Percentiles rank a stretch among this genome's conserved stretches.
Conservation (phyloP, 2,329 filamentous ascomycete species). For the Chrysoporthe deuterocubensis region DNA sequence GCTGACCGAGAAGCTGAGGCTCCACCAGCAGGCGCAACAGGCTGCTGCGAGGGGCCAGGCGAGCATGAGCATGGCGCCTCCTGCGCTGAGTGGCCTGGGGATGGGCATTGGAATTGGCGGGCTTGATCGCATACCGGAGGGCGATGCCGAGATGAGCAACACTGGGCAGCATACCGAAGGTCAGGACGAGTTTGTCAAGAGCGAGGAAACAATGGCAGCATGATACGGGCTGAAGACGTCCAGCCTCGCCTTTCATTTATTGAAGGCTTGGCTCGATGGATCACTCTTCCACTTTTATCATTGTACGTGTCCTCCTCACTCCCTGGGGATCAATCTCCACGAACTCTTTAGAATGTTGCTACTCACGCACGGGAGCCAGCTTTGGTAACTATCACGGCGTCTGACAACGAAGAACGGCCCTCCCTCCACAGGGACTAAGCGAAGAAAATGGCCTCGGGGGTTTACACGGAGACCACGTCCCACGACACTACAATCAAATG, state of each 20-base stretch:
- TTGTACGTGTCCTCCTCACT: conserved; percentile 7
- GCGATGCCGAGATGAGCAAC: conserved; percentile 56
- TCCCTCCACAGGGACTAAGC: conserved; percentile 26
- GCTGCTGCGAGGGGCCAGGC: conserved; percentile 32
- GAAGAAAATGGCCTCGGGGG: conserved; percentile 11
- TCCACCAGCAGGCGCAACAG: conserved; percentile 56
- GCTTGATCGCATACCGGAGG: conserved; percentile 60
- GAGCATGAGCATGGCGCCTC: conserved; percentile 28
- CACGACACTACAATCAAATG: conserved; percentile 18
- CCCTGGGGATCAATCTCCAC: neutral
- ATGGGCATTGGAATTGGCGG: conserved; percentile 46
- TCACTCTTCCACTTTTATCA: conserved; percentile 9
- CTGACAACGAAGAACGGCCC: conserved; percentile 22
- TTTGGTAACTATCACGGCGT: conserved; percentile 21
- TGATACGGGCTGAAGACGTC: conserved; percentile 28
- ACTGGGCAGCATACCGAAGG: conserved; percentile 35
- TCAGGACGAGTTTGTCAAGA: conserved; percentile 37
- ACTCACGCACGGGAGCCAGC: conserved; percentile 2
- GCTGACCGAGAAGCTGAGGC: conserved; percentile 82
- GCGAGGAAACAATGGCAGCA: conserved; percentile 40
- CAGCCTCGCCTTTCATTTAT: neutral
- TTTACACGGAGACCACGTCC: conserved; percentile 23
- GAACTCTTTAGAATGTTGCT: no score
- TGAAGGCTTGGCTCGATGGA: neutral
- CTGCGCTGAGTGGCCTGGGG: conserved; percentile 31